Conservation (phyloP, 2,329 filamentous ascomycete species). For the Fusarium pseudograminearum region DNA sequence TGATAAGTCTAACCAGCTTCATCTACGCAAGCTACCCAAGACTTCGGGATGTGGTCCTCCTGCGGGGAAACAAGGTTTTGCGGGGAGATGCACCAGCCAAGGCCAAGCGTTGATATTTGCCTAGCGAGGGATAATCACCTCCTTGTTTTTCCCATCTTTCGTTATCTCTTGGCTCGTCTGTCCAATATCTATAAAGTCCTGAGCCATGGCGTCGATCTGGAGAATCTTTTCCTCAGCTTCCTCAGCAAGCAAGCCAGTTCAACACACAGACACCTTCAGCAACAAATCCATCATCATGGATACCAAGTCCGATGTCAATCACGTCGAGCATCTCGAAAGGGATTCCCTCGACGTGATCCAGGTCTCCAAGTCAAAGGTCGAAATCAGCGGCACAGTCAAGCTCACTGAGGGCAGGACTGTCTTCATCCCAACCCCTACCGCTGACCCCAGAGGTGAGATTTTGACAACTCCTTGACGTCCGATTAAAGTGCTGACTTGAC, state of each 20-base stretch:
- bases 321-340: constrained; percentile 37
- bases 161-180: constrained; percentile 16
- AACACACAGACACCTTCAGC: constrained; percentile 3
- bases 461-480: fast-evolving
- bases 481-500: constrained; percentile 1
- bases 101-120: constrained; percentile 6
- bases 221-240: constrained; percentile 1
- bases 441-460: constrained; percentile 27
- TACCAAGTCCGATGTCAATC: constrained; percentile 31
- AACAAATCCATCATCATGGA: constrained; percentile 28
- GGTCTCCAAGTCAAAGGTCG: constrained; percentile 36
- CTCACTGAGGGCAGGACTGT: constrained; percentile 33
- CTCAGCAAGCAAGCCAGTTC: constrained; percentile 9
- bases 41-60: constrained; percentile 36
- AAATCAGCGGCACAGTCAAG: constrained; percentile 40
- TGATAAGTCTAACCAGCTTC: constrained; percentile 25
- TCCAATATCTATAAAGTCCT: constrained; percentile 21
- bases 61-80: constrained; percentile 33
- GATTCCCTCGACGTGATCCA: constrained; percentile 36
- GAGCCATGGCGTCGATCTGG: constrained; percentile 1
- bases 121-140: background rate
- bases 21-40: constrained; percentile 18
- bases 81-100: constrained; percentile 24
- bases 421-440: constrained; percentile 39
- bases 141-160: background rate